A percentile compares a stretch with the other conserved stretches of the same genome.
phyloP scores from a whole-genome alignment of 352 stramenopile species.

The Phytophthora niederhauseri region DNA sequence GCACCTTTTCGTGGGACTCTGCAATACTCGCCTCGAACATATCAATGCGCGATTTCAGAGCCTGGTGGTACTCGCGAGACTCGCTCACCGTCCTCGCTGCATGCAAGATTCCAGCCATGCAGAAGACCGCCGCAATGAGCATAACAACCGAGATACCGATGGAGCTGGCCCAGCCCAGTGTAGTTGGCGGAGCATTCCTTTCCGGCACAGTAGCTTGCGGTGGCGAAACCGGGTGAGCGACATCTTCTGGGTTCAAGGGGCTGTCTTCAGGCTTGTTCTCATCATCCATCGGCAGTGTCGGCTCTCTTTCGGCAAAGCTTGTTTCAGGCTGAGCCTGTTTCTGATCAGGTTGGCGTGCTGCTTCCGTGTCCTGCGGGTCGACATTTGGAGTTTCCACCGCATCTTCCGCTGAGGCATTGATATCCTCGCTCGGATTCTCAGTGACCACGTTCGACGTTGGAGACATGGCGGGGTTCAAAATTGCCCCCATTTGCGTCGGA shows the following conservation, averaged over 20 bases:
- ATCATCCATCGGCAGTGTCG: neutral
- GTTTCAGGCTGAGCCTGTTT: neutral
- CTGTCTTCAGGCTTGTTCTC: slow-evolving; percentile 1
- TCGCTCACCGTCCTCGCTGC: slow-evolving; percentile 57
- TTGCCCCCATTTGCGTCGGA: slow-evolving; percentile 35
- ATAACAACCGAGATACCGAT: slow-evolving; percentile 46
- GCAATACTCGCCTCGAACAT: slow-evolving; percentile 69
- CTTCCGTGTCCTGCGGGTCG: neutral
- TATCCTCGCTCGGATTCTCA: neutral
- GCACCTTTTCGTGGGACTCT: slow-evolving; percentile 68
- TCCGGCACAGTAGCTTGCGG: neutral
- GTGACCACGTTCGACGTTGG: neutral
- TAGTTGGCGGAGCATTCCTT: slow-evolving; percentile 8
- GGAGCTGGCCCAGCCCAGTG: slow-evolving; percentile 27
- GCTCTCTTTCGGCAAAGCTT: slow-evolving; percentile 3
- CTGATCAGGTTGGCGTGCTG: neutral
- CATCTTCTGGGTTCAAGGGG: neutral
- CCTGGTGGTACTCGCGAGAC: slow-evolving; percentile 68
- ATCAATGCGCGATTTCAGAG: slow-evolving; percentile 57
- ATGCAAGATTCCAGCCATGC: slow-evolving; percentile 53
- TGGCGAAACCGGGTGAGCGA: neutral
- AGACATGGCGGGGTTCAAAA: slow-evolving; percentile 20
- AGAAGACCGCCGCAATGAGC: slow-evolving; percentile 54
- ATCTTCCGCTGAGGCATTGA: neutral
- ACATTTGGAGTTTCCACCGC: neutral